Base-by-base conservation (phyloP, 306 rosid species). In the Cucurbita argyrosperma region DNA sequence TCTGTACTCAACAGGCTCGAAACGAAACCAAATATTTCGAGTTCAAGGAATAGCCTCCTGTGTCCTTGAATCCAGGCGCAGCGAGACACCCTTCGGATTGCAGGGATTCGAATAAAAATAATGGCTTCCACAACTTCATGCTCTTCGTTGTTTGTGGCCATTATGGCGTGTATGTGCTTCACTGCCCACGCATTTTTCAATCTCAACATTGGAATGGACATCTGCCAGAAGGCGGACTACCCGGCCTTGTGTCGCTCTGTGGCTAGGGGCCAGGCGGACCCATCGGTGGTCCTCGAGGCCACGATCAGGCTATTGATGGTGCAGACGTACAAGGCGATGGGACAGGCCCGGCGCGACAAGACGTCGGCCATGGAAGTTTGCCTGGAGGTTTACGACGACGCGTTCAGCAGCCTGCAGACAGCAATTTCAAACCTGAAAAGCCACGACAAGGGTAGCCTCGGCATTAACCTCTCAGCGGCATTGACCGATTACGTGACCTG, bases 391-490 rank as follows among this genome's bases (percentile, higher is more conserved):
- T 74, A 74, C 37, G 59, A 74, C 4, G 77, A 74, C 58, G 77
- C 77, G 0, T 9, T 8, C 6, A 5, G 35, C 77, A 74, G 45
- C 49, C 30, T 74, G 26, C 16, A 74, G 56, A 74, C 70, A 0
- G 13, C 70, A 59, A 26, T 74, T 10, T 1, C 16, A 3, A 57
- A 4, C 30, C 58, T 74, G 0, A 46, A 46, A 13, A 9, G 26
- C 12, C 19, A n/a, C 11, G 77, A 74, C 45, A 47, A 74, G 70
- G 8, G n/a, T 4, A n/a, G 19, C 30, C 70, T 74, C 10, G 47
- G 59, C 39, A 59, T 74, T 40, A 59, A 74, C 70, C 68, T 74
- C 11, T 74, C 77, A 5, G 77, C 77, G 3, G 59, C 70, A 2
- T 47, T 59, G 58, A 57, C 77, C 9, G 77, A 42, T 35, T 74